Evolutionary conservation across 2,329 filamentous ascomycete genomes (phyloP).

Genomic region (Pseudohalonectria lignicola): DNA sequence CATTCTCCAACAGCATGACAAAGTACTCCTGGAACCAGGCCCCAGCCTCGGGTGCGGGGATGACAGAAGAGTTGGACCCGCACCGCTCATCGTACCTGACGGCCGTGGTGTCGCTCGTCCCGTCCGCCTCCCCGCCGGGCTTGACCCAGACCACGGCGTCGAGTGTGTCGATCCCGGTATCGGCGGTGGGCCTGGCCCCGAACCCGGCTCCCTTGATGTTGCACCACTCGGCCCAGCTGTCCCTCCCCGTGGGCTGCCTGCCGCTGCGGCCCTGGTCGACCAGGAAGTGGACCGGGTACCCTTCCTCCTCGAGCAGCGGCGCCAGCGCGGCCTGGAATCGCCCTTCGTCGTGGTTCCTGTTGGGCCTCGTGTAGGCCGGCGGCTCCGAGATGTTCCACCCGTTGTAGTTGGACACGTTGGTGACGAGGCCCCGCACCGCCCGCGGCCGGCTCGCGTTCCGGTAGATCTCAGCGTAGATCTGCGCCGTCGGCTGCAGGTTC

Average conservation of each 20-base stretch:
- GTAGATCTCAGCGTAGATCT: neutral
- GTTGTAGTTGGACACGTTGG: slow-evolving; percentile 25
- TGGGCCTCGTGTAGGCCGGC: neutral
- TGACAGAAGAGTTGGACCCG: neutral
- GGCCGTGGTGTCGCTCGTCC: neutral
- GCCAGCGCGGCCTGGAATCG: neutral
- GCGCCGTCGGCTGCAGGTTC: neutral
- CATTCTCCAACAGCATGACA: neutral
- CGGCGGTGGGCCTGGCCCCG: neutral
- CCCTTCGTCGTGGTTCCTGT: neutral
- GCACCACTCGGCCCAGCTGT: neutral
- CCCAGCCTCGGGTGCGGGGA: neutral
- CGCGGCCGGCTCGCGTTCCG: neutral
- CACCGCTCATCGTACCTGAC: neutral
- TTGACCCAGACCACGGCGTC: neutral
- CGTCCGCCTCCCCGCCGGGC: neutral
- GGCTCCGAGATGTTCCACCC: neutral
- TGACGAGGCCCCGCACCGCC: neutral
- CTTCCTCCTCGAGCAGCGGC: neutral
- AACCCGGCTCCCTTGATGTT: neutral
- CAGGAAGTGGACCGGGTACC: neutral
- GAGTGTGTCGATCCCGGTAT: neutral
- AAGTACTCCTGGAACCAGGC: neutral
- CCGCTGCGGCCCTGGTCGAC: neutral
- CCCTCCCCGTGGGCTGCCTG: neutral